Evolutionary conservation across 495 filamentous ascomycete species (phyloP).

Genomic region (Mytilinidion resinicola): DNA sequence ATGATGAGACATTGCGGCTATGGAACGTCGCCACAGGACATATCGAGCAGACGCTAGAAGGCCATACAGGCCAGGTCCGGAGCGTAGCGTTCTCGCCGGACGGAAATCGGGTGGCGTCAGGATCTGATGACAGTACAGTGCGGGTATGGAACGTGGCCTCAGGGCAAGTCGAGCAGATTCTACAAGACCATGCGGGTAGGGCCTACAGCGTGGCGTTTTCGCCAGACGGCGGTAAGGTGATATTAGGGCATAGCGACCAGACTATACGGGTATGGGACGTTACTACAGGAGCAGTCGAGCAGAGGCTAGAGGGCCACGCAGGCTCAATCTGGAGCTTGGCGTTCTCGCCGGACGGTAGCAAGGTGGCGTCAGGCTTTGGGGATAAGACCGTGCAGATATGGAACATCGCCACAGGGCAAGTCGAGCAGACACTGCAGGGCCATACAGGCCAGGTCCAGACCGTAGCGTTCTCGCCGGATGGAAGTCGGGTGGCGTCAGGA

Average conservation of each 20-base stretch:
- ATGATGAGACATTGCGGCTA: not conserved
- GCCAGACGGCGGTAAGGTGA: not conserved
- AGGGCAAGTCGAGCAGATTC: not conserved
- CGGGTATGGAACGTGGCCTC: not conserved
- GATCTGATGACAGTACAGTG: not conserved
- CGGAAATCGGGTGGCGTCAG: not conserved
- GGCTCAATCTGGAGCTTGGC: not conserved
- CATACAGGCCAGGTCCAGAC: not conserved
- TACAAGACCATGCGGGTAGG: slow-evolving; percentile 1
- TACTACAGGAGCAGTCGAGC: too few species aligned
- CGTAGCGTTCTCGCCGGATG: not conserved
- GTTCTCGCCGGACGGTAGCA: slow-evolving; percentile 3
- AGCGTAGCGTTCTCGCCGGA: not conserved
- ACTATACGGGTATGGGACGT: not conserved
- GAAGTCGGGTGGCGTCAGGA: not conserved
- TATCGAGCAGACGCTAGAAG: not conserved
- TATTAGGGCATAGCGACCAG: not conserved
- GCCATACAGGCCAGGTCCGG: not conserved
- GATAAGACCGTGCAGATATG: not conserved
- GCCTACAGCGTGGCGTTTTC: slow-evolving; percentile 1
- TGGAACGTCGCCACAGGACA: not conserved
- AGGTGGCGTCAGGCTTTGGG: too few species aligned
- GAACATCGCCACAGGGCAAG: not conserved
- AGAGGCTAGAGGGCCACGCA: not conserved
- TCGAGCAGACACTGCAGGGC: not conserved